Conservation (phyloP, 2,329 filamentous ascomycete genomes). For the Penicillium sp. region DNA sequence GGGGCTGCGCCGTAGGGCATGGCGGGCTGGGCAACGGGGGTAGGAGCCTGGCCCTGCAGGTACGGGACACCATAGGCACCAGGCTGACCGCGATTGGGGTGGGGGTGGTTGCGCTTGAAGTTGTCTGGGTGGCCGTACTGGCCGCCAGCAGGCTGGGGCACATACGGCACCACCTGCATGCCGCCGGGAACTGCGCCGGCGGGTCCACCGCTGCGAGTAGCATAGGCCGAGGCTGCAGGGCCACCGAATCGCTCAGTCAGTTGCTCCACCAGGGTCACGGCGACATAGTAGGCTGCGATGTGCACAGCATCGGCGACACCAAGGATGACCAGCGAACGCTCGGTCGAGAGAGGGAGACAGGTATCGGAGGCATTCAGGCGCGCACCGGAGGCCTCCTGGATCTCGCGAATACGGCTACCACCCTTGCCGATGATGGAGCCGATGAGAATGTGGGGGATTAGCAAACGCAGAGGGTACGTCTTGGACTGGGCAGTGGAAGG, state of each 20-base stretch:
- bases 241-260: conserved; percentile 95
- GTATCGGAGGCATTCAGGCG: conserved; percentile 95
- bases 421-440: conserved; percentile 98
- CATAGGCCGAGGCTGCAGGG: conserved; percentile 95
- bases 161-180: conserved; percentile 99
- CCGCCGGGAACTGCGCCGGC: conserved; percentile 92
- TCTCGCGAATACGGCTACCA: conserved; percentile 93
- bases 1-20: conserved; percentile 81
- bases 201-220: conserved; percentile 88
- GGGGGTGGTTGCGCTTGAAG: conserved; percentile 72
- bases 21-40: conserved; percentile 62
- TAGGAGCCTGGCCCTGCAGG: conserved; percentile 65
- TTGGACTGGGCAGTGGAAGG: conserved; percentile 92
- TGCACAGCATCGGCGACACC: conserved; percentile 98
- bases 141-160: conserved; percentile 87
- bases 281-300: conserved; percentile 98
- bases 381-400: conserved; percentile 95
- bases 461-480: conserved; percentile 91
- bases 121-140: conserved; percentile 91
- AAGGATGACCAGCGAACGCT: conserved; percentile 96
- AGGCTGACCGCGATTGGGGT: conserved; percentile 73
- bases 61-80: conserved; percentile 71
- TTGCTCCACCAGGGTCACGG: conserved; percentile 96
- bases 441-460: conserved; percentile 96
- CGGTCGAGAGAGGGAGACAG: conserved; percentile 89